A percentile compares a stretch with the other conserved stretches of the same genome.
Evolutionary conservation across 805 yeast species (phyloP).

Genomic region (Priceomyces haplophilus): DNA sequence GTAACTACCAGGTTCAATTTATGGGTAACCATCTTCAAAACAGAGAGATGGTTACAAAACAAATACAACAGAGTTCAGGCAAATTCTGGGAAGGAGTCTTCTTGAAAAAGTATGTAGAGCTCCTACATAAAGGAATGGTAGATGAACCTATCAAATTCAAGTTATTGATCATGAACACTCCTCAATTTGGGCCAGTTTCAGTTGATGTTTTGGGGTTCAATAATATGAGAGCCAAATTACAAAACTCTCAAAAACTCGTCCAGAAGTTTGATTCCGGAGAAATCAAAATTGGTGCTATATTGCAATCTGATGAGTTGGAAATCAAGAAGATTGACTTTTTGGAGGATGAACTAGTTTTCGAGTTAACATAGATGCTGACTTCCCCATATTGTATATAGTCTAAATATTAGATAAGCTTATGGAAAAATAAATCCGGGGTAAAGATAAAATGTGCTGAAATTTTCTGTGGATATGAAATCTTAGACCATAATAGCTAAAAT

Average conservation of each 20-base stretch:
- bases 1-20: slow-evolving; percentile 10
- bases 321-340: slow-evolving; percentile 31
- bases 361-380: not conserved
- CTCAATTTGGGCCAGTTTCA: slow-evolving; percentile 24
- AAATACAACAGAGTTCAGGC: slow-evolving; percentile 22
- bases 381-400: slow-evolving; percentile 1
- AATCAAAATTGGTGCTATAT: slow-evolving; percentile 20
- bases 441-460: no score
- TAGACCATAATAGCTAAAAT: no score
- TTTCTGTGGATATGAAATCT: no score
- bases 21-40: slow-evolving; percentile 31
- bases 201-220: slow-evolving; percentile 27
- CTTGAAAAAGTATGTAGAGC: slow-evolving; percentile 24
- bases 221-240: slow-evolving; percentile 19
- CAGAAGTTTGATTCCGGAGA: slow-evolving; percentile 18
- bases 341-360: slow-evolving; percentile 31
- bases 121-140: slow-evolving; percentile 14
- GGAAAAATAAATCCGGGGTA: no score
- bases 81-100: slow-evolving; percentile 39
- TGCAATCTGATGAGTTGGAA: slow-evolving; percentile 15
- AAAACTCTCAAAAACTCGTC: slow-evolving; percentile 18
- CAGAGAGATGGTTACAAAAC: slow-evolving; percentile 25
- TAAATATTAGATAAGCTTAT: not conserved
- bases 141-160: slow-evolving; percentile 20
- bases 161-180: slow-evolving; percentile 20